Percentiles rank a stretch among this genome's conserved stretches.
Evolutionary conservation across 805 yeast genomes (phyloP).

Genomic region (Metschnikowia bowlesiae): DNA sequence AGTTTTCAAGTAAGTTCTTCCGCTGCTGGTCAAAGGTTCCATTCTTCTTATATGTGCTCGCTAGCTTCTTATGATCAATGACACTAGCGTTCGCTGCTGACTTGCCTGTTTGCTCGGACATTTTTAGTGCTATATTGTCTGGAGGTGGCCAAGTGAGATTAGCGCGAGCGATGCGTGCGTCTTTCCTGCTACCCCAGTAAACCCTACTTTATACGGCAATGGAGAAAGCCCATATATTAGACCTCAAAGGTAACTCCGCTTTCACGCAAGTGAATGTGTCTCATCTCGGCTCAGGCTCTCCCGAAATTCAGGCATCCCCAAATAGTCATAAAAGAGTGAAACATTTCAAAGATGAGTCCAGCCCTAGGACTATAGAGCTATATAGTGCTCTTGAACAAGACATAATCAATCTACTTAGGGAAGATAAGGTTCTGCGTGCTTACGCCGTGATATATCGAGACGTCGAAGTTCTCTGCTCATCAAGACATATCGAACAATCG

Average conservation of each 20-base stretch:
- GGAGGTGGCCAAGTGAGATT: not conserved
- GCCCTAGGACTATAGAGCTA: conserved; percentile 3
- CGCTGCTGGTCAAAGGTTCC: conserved; percentile 49
- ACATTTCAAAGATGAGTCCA: conserved; percentile 3
- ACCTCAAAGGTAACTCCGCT: conserved; percentile 4
- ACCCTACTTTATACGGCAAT: not conserved
- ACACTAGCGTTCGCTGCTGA: not conserved
- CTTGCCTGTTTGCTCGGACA: not conserved
- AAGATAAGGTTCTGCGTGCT: not conserved
- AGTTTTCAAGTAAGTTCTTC: conserved; percentile 38
- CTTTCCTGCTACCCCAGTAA: not conserved
- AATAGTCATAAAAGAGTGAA: conserved; percentile 7
- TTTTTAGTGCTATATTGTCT: not conserved
- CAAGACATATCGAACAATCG: conserved; percentile 31
- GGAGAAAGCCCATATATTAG: conserved; percentile 4
- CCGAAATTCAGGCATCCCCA: not conserved
- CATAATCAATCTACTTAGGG: not conserved
- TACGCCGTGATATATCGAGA: conserved; percentile 17
- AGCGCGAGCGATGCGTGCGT: not conserved
- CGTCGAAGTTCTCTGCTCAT: conserved; percentile 31
- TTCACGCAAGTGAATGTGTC: conserved; percentile 1
- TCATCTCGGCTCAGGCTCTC: conserved; percentile 12
- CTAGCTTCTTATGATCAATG: conserved; percentile 36
- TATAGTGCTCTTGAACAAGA: not conserved
- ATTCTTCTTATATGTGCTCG: conserved; percentile 41